A percentile compares a stretch with the other conserved stretches of the same genome.
Evolutionary conservation across 805 yeast species (phyloP).

Genomic region (Nakazawaea pomicola): DNA sequence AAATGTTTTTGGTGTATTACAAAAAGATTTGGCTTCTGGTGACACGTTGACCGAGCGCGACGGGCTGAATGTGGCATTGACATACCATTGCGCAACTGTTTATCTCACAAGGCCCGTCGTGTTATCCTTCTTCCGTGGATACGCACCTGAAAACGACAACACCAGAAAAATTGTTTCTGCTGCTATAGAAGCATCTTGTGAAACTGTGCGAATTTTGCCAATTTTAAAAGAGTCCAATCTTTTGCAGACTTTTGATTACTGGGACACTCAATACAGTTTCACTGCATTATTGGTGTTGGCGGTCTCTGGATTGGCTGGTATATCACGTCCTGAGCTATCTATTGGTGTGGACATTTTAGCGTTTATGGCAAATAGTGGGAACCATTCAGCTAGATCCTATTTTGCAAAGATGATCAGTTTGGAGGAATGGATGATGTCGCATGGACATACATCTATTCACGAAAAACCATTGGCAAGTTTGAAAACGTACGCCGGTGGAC

Average conservation of each 20-base stretch:
- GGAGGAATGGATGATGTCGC: conserved; percentile 2
- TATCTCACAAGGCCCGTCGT: conserved; percentile 31
- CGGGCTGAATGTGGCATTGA: conserved; percentile 28
- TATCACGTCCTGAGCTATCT: conserved; percentile 8
- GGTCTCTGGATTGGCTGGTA: conserved; percentile 17
- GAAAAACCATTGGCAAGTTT: conserved; percentile 3
- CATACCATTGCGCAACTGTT: conserved; percentile 30
- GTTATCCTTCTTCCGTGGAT: conserved; percentile 28
- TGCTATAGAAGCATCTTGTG: conserved; percentile 27
- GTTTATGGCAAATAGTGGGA: conserved; percentile 23
- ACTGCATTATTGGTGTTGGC: conserved; percentile 27
- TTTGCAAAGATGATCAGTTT: conserved; percentile 18
- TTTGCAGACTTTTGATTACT: conserved; percentile 32
- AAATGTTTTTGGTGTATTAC: conserved; percentile 1
- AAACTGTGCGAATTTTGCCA: conserved; percentile 25
- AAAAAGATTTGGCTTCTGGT: not conserved
- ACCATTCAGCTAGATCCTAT: conserved; percentile 23
- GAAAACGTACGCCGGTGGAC: too few species aligned
- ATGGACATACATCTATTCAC: not conserved
- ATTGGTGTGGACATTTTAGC: conserved; percentile 22
- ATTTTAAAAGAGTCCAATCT: conserved; percentile 23
- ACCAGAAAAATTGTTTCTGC: conserved; percentile 23
- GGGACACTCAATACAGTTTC: conserved; percentile 35
- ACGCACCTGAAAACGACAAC: conserved; percentile 18
- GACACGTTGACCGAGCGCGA: conserved; percentile 15